Evolutionary conservation across 805 yeast genomes (phyloP).

Genomic region (Saccharomycopsis schoenii): DNA sequence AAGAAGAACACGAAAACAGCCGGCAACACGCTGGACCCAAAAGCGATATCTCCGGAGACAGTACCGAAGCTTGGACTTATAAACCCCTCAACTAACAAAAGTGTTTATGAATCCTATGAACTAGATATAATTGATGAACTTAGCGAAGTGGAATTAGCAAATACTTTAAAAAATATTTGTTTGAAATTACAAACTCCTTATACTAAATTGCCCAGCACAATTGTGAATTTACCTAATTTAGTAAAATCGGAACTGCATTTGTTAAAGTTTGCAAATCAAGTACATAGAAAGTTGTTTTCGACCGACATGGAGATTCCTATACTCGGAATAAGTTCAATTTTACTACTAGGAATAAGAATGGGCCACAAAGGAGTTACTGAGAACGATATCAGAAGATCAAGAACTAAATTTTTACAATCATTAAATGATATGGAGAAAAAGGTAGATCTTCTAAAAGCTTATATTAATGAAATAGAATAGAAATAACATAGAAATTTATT

Average conservation of each 20-base stretch:
- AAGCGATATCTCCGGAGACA: constrained; percentile 3
- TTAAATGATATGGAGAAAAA: constrained; percentile 10
- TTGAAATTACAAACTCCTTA: constrained; percentile 7
- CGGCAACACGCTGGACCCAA: neutral
- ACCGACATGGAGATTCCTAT: constrained; percentile 3
- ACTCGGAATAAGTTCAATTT: neutral
- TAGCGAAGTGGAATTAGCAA: constrained; percentile 5
- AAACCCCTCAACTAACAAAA: neutral
- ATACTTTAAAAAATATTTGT: constrained; percentile 14
- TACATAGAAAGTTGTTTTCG: constrained; percentile 9
- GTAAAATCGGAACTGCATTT: constrained; percentile 15
- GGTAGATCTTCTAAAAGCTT: constrained; percentile 2
- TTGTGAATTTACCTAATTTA: constrained; percentile 10
- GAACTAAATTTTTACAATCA: constrained; percentile 7
- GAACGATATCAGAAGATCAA: constrained; percentile 4
- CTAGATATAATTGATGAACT: constrained; percentile 5
- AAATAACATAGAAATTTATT: neutral
- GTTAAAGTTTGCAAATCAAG: constrained; percentile 10
- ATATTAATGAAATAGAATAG: neutral
- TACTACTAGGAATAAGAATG: neutral
- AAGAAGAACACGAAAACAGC: neutral
- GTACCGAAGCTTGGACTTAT: constrained; percentile 5
- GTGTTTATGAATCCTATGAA: constrained; percentile 6
- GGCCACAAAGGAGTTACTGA: neutral
- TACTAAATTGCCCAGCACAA: constrained; percentile 1